Conservation (phyloP, 768 basidiomycete genomes). For the Pulveroboletus sp. region DNA sequence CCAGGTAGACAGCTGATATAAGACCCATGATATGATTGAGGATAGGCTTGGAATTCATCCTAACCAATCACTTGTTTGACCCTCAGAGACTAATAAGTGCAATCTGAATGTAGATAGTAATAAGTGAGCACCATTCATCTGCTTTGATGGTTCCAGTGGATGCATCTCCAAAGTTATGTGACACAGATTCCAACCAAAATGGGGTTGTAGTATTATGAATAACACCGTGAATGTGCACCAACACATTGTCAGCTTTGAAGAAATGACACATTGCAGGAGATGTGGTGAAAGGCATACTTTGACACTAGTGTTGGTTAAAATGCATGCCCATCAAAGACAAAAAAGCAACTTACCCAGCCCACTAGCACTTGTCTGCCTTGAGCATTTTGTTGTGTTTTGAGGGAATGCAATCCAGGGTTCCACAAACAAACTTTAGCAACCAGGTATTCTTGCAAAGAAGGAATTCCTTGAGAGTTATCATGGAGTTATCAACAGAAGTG, state of each 20-base stretch:
- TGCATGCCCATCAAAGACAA: no score
- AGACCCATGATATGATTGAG: not conserved
- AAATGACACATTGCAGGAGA: no score
- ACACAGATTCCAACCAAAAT: not conserved
- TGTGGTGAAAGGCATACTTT: no score
- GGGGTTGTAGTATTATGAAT: not conserved
- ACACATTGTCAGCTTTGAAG: not conserved
- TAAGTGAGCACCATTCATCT: constrained; percentile 3
- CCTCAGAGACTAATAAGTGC: not conserved
- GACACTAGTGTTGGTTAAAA: no score
- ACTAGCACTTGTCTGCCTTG: constrained; percentile 2
- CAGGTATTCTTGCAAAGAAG: not conserved
- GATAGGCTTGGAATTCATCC: not conserved
- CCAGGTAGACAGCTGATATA: not conserved
- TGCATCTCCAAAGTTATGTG: not conserved
- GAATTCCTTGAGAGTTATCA: not conserved
- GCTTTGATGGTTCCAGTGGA: not conserved
- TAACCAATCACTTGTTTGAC: no score
- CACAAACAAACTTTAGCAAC: not conserved
- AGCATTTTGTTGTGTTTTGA: not conserved
- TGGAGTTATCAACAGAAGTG: not conserved
- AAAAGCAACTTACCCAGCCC: constrained; percentile 5
- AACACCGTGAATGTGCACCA: not conserved
- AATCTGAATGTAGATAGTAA: not conserved
- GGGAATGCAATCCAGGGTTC: not conserved